Evolutionary conservation across 306 rosid species (phyloP), one percentile per base, ranked within the genome.

Genomic region (Corylus heterophylla): DNA sequence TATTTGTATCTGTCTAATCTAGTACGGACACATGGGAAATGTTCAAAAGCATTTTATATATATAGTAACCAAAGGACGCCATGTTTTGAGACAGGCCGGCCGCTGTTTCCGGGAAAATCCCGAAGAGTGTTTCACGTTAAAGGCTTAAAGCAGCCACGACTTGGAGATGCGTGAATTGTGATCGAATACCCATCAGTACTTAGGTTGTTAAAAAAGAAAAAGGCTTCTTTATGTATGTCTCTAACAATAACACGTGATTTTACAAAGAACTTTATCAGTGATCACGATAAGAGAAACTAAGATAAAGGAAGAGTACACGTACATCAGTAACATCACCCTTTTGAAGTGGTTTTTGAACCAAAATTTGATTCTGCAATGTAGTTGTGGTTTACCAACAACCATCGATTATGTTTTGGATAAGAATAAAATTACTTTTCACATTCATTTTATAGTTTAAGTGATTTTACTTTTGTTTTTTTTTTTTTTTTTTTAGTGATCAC

Each of bases 81-180:
- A 54, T 63, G 74, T 54, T 66, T 66, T 45, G 71, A 44, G 64
- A 45, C 79, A 51, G 20, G 35, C 25, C 25, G 4, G 7, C 52
- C 7, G 7, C 20, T 73, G 68, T 47, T 63, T 29, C 68, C 47
- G 39, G 35, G 37, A 47, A 82, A 72, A 31, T 61, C 81, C 82
- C 70, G 54, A 35, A 54, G 52, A 66, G 48, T 72, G 52, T 71
- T 12, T 20, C n/a, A 47, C 47, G 18, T 69, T 48, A 27, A 37
- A 48, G 22, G 2, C 31, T 29, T 29, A 29, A 31, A 31, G 35
- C 35, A 31, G 35, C 35, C 35, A 31, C 35, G 35, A 31, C 35
- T 31, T 31, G 35, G 35, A 31, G 35, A 31, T 12, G 3, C 48
- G 35, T 20, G 82, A 13, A n/a, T 37, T 37, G 59, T 25, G 54